Evolutionary conservation across 2,329 filamentous ascomycete species (phyloP).

Genomic region (Cercospora berteroae): DNA sequence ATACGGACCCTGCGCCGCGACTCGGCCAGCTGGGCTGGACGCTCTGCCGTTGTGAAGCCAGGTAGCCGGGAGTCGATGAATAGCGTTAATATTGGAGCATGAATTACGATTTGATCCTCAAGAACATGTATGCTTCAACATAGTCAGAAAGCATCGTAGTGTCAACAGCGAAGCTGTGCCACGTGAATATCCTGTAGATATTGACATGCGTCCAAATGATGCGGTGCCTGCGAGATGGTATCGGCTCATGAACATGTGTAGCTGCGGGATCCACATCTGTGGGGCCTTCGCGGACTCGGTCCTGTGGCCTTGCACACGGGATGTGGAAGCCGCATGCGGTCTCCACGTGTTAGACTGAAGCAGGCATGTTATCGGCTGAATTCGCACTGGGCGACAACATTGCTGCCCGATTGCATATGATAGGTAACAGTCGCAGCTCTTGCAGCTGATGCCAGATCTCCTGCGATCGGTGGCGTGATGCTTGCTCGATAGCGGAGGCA

Average conservation of each 20-base stretch:
- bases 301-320: neutral
- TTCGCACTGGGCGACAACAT: neutral
- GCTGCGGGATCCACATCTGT: neutral
- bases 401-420: neutral
- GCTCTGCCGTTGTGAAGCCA: neutral
- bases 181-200: too few relatives aligned
- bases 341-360: neutral
- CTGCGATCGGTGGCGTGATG: neutral
- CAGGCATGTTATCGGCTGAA: neutral
- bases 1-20: neutral
- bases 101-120: neutral
- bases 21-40: neutral
- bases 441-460: neutral
- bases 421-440: neutral
- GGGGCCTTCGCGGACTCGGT: neutral
- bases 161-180: neutral
- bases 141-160: neutral
- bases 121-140: too few relatives aligned
- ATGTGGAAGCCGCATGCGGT: neutral
- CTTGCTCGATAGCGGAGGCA: neutral
- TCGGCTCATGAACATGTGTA: neutral
- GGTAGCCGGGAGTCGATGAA: neutral
- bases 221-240: neutral
- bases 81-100: neutral
- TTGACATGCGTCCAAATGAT: neutral